Conservation (phyloP, 2,329 filamentous ascomycete species). For the Lasiodiplodia hormozganensis region DNA sequence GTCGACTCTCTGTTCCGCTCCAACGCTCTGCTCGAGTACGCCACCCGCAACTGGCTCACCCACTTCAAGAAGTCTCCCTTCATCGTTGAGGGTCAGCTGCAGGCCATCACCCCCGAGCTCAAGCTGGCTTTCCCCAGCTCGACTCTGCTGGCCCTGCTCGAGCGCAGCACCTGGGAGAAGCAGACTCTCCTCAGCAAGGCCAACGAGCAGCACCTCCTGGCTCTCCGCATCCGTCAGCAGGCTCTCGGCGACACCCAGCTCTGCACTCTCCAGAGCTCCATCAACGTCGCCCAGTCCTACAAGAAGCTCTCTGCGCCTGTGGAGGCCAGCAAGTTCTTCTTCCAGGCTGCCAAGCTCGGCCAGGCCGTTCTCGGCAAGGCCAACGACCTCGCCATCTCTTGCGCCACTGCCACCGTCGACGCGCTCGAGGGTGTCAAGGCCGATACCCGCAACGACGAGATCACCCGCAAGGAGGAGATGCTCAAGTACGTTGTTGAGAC, state of each 20-base stretch:
- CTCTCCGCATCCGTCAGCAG: conserved; percentile 28
- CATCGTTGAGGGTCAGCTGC: conserved; percentile 50
- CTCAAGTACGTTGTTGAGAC: conserved; percentile 36
- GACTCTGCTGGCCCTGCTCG: conserved; percentile 56
- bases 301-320: conserved; percentile 31
- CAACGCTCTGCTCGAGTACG: conserved; percentile 56
- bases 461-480: conserved; percentile 35
- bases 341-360: conserved; percentile 37
- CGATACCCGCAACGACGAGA: conserved; percentile 31
- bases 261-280: conserved; percentile 26
- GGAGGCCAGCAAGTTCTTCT: conserved; percentile 48
- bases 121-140: conserved; percentile 57
- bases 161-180: conserved; percentile 55
- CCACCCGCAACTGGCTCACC: conserved; percentile 55
- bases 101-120: conserved; percentile 54
- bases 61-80: conserved; percentile 57
- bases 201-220: conserved; percentile 28
- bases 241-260: conserved; percentile 26
- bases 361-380: conserved; percentile 29
- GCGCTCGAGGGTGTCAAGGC: conserved; percentile 18
- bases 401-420: conserved; percentile 30
- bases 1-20: conserved; percentile 53
- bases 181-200: conserved; percentile 28
- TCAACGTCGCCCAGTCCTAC: conserved; percentile 29
- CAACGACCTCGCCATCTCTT: conserved; percentile 26